Base-by-base conservation (phyloP, 495 filamentous ascomycete genomes). In the Aspergillus haitiensis region DNA sequence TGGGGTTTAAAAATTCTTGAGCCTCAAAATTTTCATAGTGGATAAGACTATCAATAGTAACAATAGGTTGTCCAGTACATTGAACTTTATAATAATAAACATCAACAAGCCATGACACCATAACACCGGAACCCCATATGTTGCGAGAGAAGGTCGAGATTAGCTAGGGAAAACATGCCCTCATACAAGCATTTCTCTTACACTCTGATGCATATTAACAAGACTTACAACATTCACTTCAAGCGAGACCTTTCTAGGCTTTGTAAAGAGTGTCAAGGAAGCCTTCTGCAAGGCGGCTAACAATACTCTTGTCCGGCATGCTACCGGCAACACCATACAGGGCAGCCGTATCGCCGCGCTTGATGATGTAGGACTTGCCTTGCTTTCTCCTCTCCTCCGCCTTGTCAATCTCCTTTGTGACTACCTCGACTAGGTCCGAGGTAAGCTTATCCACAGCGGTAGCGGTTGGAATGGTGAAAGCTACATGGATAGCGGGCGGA, bases 231-330 rank as follows among this genome's bases (percentile, higher is more conserved):
- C 54, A 54, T 18, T 57, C 44, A 21, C 9, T 34, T 31, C 53
- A 55, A 11, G 16, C 40, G 39, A 39, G 49, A 35, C 32, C 36
- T 37, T 42, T 64, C 79, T 78, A 96, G 44, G 91, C 91, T 80
- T 98, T 97, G 70, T 98, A 99, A 73, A 97, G 73, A 52, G 92
- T 90, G 80, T 99, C 93, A 66, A 99, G 81, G 76, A 98, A 99
- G 31, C 92, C 94, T 58, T 80, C 88, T 16, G 92, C 92, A 69
- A 99, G 74, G 65, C 93, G 90, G 68, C 88, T 90, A 52, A 99
- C 91, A 27, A 99, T 86, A 62, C 88, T 91, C 81, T 97, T 98
- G 67, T 98, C 93, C 32, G 94, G 94, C 67, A 99, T 75, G 66
- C 90, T 93, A 11, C 95, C 94, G 2, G 94, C 94, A 47, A 99